phyloP scores from a whole-genome alignment of 2,329 filamentous ascomycete species.

The Arthrocladium fulminans region DNA sequence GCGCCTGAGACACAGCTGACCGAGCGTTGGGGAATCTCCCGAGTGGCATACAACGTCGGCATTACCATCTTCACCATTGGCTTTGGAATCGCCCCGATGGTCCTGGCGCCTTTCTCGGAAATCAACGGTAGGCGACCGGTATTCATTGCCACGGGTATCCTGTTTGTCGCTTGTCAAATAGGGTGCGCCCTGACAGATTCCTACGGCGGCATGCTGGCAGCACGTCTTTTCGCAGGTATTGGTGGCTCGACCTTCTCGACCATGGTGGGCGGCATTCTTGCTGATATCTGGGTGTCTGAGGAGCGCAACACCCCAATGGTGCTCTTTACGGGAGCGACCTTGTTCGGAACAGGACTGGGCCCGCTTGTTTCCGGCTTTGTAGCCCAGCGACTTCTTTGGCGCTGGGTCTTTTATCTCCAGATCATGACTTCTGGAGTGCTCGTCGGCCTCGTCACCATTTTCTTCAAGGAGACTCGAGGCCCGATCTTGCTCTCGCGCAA shows the following conservation, averaged over 20 bases:
- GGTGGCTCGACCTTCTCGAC: constrained; percentile 66
- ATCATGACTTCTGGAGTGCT: constrained; percentile 59
- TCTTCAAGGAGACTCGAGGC: constrained; percentile 76
- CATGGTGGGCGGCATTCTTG: constrained; percentile 86
- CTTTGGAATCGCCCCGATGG: constrained; percentile 78
- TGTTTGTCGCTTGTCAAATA: constrained; percentile 59
- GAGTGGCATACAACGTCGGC: constrained; percentile 54
- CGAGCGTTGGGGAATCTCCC: constrained; percentile 54
- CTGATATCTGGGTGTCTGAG: constrained; percentile 70
- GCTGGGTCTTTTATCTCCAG: constrained; percentile 86
- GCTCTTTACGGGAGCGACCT: constrained; percentile 66
- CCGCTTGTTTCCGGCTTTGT: constrained; percentile 65
- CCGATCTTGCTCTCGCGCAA: constrained; percentile 71
- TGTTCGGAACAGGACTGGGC: constrained; percentile 72
- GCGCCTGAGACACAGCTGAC: constrained; percentile 59
- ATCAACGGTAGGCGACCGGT: constrained; percentile 79
- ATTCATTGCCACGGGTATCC: constrained; percentile 63
- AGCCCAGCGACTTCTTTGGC: constrained; percentile 59
- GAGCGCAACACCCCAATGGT: constrained; percentile 86
- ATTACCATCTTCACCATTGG: constrained; percentile 76
- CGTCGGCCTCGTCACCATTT: constrained; percentile 54
- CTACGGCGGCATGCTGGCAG: constrained; percentile 60
- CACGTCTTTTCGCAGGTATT: constrained; percentile 66
- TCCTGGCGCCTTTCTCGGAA: constrained; percentile 78
- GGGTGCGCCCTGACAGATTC: constrained; percentile 63